phyloP scores from a whole-genome alignment of 2,329 filamentous ascomycete species.

The Exserohilum rostratum region DNA sequence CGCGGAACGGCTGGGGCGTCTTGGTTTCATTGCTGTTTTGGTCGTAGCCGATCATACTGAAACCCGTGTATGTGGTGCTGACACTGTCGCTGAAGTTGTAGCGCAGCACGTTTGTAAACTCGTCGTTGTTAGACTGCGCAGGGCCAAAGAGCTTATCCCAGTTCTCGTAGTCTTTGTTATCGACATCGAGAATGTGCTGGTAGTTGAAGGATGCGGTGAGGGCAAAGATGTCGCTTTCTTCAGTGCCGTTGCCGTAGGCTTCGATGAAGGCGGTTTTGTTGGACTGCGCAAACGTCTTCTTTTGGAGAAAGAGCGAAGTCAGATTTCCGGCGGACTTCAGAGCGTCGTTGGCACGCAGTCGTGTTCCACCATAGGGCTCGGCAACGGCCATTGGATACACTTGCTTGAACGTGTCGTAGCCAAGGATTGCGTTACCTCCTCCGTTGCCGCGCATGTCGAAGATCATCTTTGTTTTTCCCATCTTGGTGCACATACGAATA shows the following conservation, averaged over 20 bases:
- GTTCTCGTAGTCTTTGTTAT: slow-evolving; percentile 37
- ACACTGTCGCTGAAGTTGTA: slow-evolving; percentile 46
- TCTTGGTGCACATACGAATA: slow-evolving; percentile 53
- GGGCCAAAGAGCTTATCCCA: slow-evolving; percentile 49
- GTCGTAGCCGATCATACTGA: slow-evolving; percentile 40
- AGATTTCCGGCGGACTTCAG: slow-evolving; percentile 44
- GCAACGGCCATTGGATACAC: slow-evolving; percentile 56
- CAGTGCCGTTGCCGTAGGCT: slow-evolving; percentile 30
- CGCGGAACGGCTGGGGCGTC: slow-evolving; percentile 45
- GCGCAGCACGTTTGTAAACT: slow-evolving; percentile 45
- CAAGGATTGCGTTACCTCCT: slow-evolving; percentile 58
- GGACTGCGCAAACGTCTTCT: slow-evolving; percentile 37
- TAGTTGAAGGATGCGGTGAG: slow-evolving; percentile 43
- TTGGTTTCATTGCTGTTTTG: slow-evolving; percentile 37
- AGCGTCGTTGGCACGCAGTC: slow-evolving; percentile 55
- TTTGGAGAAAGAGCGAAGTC: slow-evolving; percentile 37
- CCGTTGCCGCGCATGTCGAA: slow-evolving; percentile 68
- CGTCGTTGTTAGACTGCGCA: slow-evolving; percentile 36
- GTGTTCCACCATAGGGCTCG: slow-evolving; percentile 53
- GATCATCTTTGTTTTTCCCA: slow-evolving; percentile 65
- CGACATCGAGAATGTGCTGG: slow-evolving; percentile 37
- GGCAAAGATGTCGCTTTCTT: slow-evolving; percentile 29
- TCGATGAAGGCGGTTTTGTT: slow-evolving; percentile 36
- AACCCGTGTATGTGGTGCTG: slow-evolving; percentile 37
- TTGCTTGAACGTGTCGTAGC: slow-evolving; percentile 58